Percentiles rank a stretch among this genome's conserved stretches.
Evolutionary conservation across 768 basidiomycete genomes (phyloP).

Genomic region (Tubosaeta brunneosetosa): DNA sequence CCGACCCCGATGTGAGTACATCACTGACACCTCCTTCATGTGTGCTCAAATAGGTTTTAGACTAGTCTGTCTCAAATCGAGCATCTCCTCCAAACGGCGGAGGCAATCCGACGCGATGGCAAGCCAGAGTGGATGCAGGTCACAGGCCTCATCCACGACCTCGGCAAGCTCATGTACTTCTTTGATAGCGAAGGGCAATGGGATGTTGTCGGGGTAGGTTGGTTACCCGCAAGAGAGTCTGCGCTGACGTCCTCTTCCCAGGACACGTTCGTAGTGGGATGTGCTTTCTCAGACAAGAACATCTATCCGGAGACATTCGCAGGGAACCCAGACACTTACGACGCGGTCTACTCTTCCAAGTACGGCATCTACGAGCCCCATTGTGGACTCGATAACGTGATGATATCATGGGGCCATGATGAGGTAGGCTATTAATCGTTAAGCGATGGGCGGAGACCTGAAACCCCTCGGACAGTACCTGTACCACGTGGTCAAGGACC

Average conservation of each 20-base stretch:
- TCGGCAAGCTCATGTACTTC: constrained; percentile 82
- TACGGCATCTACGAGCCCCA: constrained; percentile 73
- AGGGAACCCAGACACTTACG: constrained; percentile 64
- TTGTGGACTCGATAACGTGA: constrained; percentile 82
- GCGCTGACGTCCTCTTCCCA: constrained; percentile 16
- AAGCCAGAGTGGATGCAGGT: constrained; percentile 94
- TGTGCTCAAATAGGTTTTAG: constrained; percentile 34
- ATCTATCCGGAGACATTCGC: constrained; percentile 77
- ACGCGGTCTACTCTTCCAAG: constrained; percentile 64
- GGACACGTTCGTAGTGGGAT: constrained; percentile 82
- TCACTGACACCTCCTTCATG: background rate
- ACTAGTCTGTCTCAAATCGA: constrained; percentile 81
- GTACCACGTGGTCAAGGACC: constrained; percentile 78
- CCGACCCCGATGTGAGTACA: constrained; percentile 72
- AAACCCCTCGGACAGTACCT: constrained; percentile 52
- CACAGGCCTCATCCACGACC: constrained; percentile 81
- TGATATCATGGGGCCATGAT: constrained; percentile 90
- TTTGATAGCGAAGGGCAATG: constrained; percentile 88
- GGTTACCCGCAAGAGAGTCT: background rate
- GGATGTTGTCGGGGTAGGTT: constrained; percentile 85
- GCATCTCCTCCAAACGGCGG: constrained; percentile 88
- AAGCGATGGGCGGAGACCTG: constrained; percentile 1
- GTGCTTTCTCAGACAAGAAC: constrained; percentile 78
- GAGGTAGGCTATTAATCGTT: constrained; percentile 51
- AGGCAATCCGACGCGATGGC: constrained; percentile 79